phyloP scores from a whole-genome alignment of 139 green algal species.

The Pleodorina starrii region DNA sequence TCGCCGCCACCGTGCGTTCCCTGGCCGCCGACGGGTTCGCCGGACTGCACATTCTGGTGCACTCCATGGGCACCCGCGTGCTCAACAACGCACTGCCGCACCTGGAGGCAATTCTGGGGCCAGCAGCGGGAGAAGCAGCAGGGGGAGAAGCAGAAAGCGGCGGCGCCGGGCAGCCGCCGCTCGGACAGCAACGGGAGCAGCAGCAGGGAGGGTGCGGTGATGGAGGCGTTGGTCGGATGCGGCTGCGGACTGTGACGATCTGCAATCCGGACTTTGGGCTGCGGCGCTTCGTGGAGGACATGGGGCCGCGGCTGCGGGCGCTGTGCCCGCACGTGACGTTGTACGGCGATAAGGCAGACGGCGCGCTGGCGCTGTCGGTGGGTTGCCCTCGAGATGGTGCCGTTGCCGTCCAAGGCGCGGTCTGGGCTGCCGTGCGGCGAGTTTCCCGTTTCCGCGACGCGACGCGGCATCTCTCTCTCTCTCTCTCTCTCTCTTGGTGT shows the following conservation, averaged over 20 bases:
- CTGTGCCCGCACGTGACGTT: constrained; percentile 59
- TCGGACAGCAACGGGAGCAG: neutral
- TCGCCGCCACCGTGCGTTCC: constrained; percentile 31
- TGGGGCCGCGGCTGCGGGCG: constrained; percentile 48
- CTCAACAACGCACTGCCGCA: constrained; percentile 40
- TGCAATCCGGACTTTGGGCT: constrained; percentile 54
- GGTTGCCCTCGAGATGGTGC: no score
- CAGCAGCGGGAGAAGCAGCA: neutral
- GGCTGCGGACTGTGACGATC: constrained; percentile 13
- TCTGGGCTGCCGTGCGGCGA: no score
- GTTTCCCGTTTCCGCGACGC: no score
- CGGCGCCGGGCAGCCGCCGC: neutral
- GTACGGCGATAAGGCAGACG: constrained; percentile 55
- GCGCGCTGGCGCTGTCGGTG: constrained; percentile 41
- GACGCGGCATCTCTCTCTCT: no score
- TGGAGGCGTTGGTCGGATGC: neutral
- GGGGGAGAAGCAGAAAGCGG: neutral
- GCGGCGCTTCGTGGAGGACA: constrained; percentile 30
- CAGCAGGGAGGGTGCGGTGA: neutral
- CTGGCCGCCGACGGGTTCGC: constrained; percentile 49
- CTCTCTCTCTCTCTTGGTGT: no score
- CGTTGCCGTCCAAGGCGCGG: no score
- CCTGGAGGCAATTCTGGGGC: constrained; percentile 48
- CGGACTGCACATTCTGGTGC: constrained; percentile 55
- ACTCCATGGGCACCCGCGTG: constrained; percentile 58